A percentile compares a stretch with the other conserved stretches of the same genome.
Conservation (phyloP, 2,329 filamentous ascomycete species). For the Phyllosticta citribraziliensis region DNA sequence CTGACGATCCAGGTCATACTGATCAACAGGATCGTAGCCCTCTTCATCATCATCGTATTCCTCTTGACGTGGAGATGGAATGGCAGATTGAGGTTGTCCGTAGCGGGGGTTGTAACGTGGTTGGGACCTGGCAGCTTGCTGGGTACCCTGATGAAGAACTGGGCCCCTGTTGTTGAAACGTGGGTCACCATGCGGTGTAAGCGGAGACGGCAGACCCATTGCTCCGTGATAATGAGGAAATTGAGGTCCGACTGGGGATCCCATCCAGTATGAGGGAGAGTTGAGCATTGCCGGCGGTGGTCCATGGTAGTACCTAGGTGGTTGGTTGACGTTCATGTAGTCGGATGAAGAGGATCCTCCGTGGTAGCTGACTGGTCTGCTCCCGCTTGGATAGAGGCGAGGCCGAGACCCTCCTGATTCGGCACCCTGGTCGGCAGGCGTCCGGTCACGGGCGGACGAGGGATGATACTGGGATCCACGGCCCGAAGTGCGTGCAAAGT, state of each 20-base stretch:
- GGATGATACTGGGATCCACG: conserved; percentile 22
- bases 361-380: conserved; percentile 25
- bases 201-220: conserved; percentile 9
- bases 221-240: conserved; percentile 11
- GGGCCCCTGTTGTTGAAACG: background rate
- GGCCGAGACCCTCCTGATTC: conserved; percentile 16
- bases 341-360: conserved; percentile 17
- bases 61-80: background rate
- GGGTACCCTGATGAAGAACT: background rate
- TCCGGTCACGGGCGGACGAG: conserved; percentile 15
- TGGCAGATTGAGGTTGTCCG: background rate
- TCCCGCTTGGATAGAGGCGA: conserved; percentile 15
- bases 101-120: background rate
- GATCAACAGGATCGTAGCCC: background rate
- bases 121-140: background rate
- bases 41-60: background rate
- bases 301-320: conserved; percentile 15
- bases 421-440: conserved; percentile 19
- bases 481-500: conserved; percentile 19
- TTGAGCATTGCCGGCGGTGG: conserved; percentile 25
- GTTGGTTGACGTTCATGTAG: conserved; percentile 18
- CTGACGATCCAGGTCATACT: background rate
- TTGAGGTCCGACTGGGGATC: conserved; percentile 14
- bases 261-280: conserved; percentile 11
- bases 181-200: background rate